Percentiles rank a stretch among this genome's conserved stretches.
phyloP scores from a whole-genome alignment of 345 rosid species.

The Brassica cretica region DNA sequence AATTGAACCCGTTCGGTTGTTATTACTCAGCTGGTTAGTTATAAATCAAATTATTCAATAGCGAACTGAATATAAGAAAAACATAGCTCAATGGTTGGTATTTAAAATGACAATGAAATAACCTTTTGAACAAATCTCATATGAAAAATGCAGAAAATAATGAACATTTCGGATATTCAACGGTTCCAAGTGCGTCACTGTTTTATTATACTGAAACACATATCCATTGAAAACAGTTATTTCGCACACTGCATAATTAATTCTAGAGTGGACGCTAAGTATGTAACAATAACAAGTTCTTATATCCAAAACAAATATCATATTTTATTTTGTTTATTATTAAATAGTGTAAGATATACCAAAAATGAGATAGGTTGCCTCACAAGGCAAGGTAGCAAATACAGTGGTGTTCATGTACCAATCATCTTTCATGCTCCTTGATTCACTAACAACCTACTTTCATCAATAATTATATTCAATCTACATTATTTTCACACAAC shows the following conservation, averaged over 20 bases:
- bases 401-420: constrained; percentile 60
- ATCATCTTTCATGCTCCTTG: constrained; percentile 65
- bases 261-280: neutral
- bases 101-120: neutral
- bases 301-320: neutral
- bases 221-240: neutral
- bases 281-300: neutral
- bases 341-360: neutral
- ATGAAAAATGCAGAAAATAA: neutral
- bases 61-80: neutral
- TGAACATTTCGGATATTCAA: neutral
- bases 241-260: neutral
- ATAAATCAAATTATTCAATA: neutral
- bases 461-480: constrained; percentile 22
- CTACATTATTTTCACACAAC: constrained; percentile 11
- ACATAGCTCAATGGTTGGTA: neutral
- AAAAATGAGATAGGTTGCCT: constrained; percentile 60
- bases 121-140: neutral
- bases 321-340: constrained; percentile 1
- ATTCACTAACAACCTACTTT: constrained; percentile 39
- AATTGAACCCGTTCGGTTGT: neutral
- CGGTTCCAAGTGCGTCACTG: neutral
- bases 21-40: neutral
- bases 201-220: neutral
- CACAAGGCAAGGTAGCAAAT: constrained; percentile 65